Base-by-base conservation (phyloP, 441 rosid species). In the Hura crepitans region DNA sequence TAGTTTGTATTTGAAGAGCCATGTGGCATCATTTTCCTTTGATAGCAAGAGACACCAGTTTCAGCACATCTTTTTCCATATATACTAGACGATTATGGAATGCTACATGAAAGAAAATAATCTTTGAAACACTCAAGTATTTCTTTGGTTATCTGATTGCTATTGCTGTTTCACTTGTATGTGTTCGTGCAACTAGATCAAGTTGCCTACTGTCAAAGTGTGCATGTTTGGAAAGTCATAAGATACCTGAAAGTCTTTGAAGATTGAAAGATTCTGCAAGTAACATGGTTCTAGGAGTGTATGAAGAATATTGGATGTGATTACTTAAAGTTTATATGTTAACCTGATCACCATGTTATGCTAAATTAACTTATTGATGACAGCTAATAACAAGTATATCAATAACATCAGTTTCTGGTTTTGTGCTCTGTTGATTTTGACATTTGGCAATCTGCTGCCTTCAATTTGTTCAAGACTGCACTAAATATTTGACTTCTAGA, bases 1-100 rank as follows among this genome's bases (percentile, higher is more conserved):
- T 81, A 74, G 61, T 75, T 77, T 70, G 66, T 60, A 74, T 56
- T 42, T 39, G 10, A 20, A 67, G 37, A 22, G 33, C 22, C 43
- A 20, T 45, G 27, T 50, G 59, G 60, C n/a, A 15, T 65, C 55
- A 47, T 28, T 61, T 56, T 18, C 14, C 7, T 65, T 13, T 18
- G 18, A 59, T 4, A 55, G 49, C 66, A 22, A 61, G 53, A 61
- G 35, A 69, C 50, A 54, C 47, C 65, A 11, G 25, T 67, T 22
- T 33, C 17, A 58, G 30, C 56, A 51, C 17, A 27, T 27, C 50
- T 5, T 12, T 47, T 59, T 61, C 18, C 39, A 4, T 33, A 28
- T 4, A 13, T 33, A 20, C 33, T 22, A 31, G 68, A 53, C 31
- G 18, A 6, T 12, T 54, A 23, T 61, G 23, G 27, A 25, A 62